Percentiles rank a stretch among this genome's conserved stretches.
Evolutionary conservation across 2,329 filamentous ascomycete genomes (phyloP).

Genomic region (Bipolaris sorokiniana): DNA sequence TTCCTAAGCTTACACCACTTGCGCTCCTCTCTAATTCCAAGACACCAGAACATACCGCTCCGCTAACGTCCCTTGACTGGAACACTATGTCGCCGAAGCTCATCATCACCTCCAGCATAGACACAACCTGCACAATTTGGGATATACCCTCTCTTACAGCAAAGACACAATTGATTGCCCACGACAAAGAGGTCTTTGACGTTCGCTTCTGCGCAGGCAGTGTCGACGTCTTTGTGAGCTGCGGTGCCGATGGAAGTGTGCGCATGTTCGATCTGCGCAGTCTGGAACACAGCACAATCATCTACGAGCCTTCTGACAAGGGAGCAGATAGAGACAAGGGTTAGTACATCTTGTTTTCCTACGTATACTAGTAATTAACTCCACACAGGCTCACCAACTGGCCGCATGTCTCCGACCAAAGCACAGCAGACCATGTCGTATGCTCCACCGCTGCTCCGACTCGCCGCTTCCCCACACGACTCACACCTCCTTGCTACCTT

Average conservation of each 20-base stretch:
- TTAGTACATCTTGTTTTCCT: constrained; percentile 25
- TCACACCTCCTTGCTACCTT: constrained; percentile 97
- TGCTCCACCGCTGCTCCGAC: constrained; percentile 71
- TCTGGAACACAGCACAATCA: constrained; percentile 97
- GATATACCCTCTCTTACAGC: constrained; percentile 97
- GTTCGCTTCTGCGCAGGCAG: constrained; percentile 97
- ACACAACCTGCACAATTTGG: constrained; percentile 99
- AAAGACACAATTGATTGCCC: constrained; percentile 96
- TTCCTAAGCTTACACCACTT: constrained; percentile 86
- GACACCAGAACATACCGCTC: constrained; percentile 96
- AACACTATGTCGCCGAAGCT: constrained; percentile 95
- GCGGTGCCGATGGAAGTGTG: constrained; percentile 95
- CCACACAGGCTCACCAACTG: constrained; percentile 51
- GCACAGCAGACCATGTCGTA: constrained; percentile 75
- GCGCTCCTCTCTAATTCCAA: constrained; percentile 97
- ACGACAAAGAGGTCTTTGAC: constrained; percentile 99
- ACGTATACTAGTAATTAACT: constrained; percentile 9
- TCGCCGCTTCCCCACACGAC: constrained; percentile 93
- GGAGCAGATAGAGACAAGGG: constrained; percentile 58
- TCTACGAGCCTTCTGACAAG: constrained; percentile 95
- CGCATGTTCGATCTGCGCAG: constrained; percentile 98
- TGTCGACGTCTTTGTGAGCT: constrained; percentile 98
- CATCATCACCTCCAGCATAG: constrained; percentile 98
- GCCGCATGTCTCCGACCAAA: constrained; percentile 72
- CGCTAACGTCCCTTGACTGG: constrained; percentile 96